Percentiles rank a stretch among this genome's conserved stretches.
These are phyloP conservation scores for Seminavis robusta DNA, from an alignment of 108 stramenopile genomes.

Conservation along the genomic window DNA sequence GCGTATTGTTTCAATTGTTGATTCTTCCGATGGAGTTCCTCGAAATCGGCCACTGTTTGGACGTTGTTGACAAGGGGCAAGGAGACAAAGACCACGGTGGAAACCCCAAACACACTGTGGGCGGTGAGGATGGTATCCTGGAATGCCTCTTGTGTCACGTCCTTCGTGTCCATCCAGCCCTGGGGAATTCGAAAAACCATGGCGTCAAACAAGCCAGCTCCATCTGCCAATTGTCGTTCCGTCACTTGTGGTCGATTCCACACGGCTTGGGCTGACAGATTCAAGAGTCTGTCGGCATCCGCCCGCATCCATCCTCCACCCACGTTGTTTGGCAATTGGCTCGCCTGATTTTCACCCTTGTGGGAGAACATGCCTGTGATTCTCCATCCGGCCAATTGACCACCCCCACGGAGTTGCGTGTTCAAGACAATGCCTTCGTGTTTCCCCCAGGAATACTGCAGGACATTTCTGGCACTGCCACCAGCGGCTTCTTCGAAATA, in stretches of 20 bases:
- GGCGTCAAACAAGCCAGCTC: slow-evolving; percentile 22
- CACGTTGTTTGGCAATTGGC: slow-evolving; percentile 5
- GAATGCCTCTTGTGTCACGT: background rate
- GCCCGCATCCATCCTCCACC: slow-evolving; percentile 36
- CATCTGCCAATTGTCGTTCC: too few species aligned
- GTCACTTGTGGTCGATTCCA: background rate
- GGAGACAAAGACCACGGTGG: background rate
- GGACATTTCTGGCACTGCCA: too few species aligned
- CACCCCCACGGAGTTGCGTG: too few species aligned
- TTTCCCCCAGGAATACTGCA: too few species aligned
- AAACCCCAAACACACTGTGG: background rate
- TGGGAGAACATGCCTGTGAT: too few species aligned
- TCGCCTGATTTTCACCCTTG: too few species aligned
- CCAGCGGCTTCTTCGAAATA: too few species aligned
- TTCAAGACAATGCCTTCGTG: too few species aligned
- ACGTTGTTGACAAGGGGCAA: slow-evolving; percentile 9
- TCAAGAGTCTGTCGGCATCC: slow-evolving; percentile 5
- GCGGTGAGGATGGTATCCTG: background rate
- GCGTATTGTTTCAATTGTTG: slow-evolving; percentile 17
- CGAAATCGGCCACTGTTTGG: slow-evolving; percentile 18
- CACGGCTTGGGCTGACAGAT: background rate
- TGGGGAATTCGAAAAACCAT: slow-evolving; percentile 35
- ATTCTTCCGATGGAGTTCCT: slow-evolving; percentile 14
- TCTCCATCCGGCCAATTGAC: too few species aligned
- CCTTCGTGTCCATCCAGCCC: slow-evolving; percentile 24